A percentile compares a stretch with the other conserved stretches of the same genome.
These are phyloP conservation scores for Erythrophleum ivorense DNA, from an alignment of 331 rosid species.

Conservation along the genomic window DNA sequence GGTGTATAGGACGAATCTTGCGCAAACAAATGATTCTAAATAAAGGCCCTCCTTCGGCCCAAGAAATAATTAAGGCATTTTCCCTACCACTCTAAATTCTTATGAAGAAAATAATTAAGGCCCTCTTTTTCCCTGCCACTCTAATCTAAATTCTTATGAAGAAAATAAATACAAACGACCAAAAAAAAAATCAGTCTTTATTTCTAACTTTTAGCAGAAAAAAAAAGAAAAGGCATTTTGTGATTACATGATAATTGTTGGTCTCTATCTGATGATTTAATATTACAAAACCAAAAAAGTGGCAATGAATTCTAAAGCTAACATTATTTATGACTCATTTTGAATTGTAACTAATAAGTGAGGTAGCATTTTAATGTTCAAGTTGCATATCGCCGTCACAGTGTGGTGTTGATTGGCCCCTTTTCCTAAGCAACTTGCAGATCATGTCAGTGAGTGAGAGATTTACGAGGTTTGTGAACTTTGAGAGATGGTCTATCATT, in stretches of 20 bases:
- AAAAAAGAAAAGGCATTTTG: background rate
- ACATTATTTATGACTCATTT: background rate
- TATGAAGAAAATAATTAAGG: no score
- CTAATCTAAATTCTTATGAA: no score
- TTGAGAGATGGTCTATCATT: background rate
- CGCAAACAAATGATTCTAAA: background rate
- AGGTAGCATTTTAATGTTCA: constrained; percentile 27
- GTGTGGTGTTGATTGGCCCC: background rate
- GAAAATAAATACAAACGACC: no score
- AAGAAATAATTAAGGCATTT: background rate
- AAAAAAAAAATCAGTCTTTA: background rate
- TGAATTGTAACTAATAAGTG: background rate
- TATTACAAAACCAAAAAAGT: no score
- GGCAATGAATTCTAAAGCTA: background rate
- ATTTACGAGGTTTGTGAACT: constrained; percentile 4
- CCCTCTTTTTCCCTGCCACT: no score
- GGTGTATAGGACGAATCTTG: background rate
- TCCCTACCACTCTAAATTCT: no score
- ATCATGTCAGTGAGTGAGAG: background rate
- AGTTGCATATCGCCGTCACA: constrained; percentile 21
- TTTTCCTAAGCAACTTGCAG: constrained; percentile 38
- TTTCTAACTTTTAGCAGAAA: background rate
- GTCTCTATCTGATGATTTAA: background rate
- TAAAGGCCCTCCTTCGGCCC: background rate
- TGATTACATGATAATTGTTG: background rate